phyloP scores from a whole-genome alignment of 257 asterid species.

The Nicotiana knightiana region DNA sequence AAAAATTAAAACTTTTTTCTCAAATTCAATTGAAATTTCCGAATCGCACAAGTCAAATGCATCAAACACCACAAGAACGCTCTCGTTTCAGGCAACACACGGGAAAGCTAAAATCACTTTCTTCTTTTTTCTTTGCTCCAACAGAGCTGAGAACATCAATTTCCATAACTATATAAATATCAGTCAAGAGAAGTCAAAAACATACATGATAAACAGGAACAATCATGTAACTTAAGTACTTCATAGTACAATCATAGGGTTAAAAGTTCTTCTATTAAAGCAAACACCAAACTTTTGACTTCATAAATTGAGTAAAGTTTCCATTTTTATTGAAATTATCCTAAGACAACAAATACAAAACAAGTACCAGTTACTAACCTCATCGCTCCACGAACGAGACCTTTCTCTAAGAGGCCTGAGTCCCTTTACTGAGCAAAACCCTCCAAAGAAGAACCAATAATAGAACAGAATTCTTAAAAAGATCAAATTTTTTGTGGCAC shows the following conservation, averaged over 20 bases:
- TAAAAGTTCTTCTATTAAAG: background rate
- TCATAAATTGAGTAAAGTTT: background rate
- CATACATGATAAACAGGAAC: background rate
- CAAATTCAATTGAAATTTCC: background rate
- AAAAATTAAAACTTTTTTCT: background rate
- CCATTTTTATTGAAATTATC: background rate
- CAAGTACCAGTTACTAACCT: conserved; percentile 41
- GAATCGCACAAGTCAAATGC: background rate
- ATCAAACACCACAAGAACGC: background rate
- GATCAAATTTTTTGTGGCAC: conserved; percentile 32
- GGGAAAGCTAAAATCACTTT: background rate
- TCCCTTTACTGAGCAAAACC: conserved; percentile 45
- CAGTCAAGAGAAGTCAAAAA: background rate
- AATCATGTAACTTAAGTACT: background rate
- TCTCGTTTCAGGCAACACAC: background rate
- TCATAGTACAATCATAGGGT: background rate
- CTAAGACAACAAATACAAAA: background rate
- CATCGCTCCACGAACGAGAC: conserved; percentile 87
- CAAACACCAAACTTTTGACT: background rate
- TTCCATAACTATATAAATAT: background rate
- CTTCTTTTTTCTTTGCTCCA: background rate
- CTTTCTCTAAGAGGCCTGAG: conserved; percentile 86
- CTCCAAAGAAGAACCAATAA: conserved; percentile 38
- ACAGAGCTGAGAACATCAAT: background rate
- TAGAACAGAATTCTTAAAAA: conserved; percentile 33